Conservation (phyloP, 2,329 filamentous ascomycete genomes). For the Colletotrichum sp. region DNA sequence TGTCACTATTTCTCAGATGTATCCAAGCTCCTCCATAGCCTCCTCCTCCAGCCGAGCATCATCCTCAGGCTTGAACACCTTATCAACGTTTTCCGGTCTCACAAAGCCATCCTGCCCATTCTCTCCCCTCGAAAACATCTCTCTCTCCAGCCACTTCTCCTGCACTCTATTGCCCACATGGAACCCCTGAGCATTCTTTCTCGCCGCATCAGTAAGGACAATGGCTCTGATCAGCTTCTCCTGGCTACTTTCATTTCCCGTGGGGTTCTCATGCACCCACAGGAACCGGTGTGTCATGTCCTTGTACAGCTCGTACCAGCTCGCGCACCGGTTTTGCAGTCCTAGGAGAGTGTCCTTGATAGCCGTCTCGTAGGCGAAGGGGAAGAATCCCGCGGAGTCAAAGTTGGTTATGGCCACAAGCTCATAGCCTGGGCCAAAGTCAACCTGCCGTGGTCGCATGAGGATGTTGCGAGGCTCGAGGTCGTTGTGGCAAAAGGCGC, state of each 20-base stretch:
- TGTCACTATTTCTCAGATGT: background rate
- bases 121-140: background rate
- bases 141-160: background rate
- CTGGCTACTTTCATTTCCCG: background rate
- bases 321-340: background rate
- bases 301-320: conserved; percentile 2
- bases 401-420: background rate
- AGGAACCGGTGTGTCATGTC: background rate
- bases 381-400: background rate
- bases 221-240: background rate
- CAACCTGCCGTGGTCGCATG: background rate
- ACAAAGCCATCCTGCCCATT: background rate
- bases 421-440: background rate
- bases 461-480: conserved; percentile 5
- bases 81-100: background rate
- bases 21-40: background rate
- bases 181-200: background rate
- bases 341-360: background rate
- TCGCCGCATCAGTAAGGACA: background rate
- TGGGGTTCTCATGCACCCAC: background rate
- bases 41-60: background rate
- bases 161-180: background rate
- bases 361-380: background rate
- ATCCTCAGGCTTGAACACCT: background rate
- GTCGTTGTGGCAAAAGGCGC: conserved; percentile 5